Base-by-base conservation (phyloP, 78 protist species). In the Cavenderia fasciculata region DNA sequence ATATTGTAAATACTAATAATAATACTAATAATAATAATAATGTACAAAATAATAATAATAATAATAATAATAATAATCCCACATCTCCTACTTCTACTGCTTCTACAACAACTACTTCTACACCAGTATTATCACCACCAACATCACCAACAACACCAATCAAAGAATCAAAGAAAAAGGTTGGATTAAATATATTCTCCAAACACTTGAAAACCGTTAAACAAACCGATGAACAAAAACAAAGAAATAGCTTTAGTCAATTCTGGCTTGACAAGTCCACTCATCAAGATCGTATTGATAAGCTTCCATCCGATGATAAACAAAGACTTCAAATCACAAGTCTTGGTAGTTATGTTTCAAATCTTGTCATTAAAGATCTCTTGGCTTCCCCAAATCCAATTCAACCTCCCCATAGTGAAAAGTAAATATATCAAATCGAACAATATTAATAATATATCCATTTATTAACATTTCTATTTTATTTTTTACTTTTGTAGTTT, bases 231-330 rank as follows among this genome's bases (percentile, higher is more conserved):
- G 78, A 82, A 10, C 52, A 65, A 11, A 59, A 57, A 56, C 90
- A 82, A 56, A 31, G 90, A 29, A 82, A 82, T 68, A 68, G 78
- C 31, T 82, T 82, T 40, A 82, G 68, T 56, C 90, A 82, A 44
- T 82, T 82, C 54, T 82, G 90, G 90, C 33, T 82, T 2, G 90
- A 82, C 23, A 78, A 78, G 21, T 82, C 90, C 38, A 82, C 90
- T 10, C 79, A 69, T 41, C 61, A 70, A 40, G 49, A 82, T 29
- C 18, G 90, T n/a, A 76, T 68, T 33, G 90, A 82, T 43, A 54
- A 68, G 31, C 38, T 82, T 6, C 90, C 90, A 23, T 23, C 62
- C 2, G 90, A 82, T 33, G 90, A 65, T 16, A 65, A 57, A 57
- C 59, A 82, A 57, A 68, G 74, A 52, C 90, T 66, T n/a, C 73